phyloP scores from a whole-genome alignment of 306 rosid genomes.

The Cucumis hystrix region DNA sequence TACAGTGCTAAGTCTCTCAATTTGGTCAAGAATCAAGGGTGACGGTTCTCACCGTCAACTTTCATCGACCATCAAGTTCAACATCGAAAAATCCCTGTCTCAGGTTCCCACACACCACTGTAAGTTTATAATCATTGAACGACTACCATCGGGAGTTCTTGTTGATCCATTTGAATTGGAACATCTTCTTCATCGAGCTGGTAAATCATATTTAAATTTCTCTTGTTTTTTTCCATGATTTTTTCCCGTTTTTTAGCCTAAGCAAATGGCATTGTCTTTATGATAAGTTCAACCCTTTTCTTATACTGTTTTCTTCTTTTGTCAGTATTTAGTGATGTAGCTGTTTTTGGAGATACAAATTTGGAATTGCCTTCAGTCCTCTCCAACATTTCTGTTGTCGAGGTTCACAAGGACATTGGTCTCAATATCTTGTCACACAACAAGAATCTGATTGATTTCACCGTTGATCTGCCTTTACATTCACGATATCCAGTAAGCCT shows the following conservation, averaged over 20 bases:
- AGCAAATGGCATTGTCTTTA: background rate
- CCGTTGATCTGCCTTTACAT: constrained; percentile 54
- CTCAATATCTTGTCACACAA: constrained; percentile 15
- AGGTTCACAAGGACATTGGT: constrained; percentile 49
- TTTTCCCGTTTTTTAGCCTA: background rate
- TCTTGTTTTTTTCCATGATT: constrained; percentile 6
- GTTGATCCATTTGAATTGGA: constrained; percentile 83
- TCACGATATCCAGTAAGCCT: constrained; percentile 67
- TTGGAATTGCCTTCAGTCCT: constrained; percentile 70
- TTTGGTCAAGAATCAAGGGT: constrained; percentile 41
- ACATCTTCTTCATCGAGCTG: constrained; percentile 62
- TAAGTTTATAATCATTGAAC: constrained; percentile 50
- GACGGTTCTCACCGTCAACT: constrained; percentile 69
- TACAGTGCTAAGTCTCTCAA: constrained; percentile 21
- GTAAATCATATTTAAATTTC: constrained; percentile 18
- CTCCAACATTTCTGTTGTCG: constrained; percentile 71
- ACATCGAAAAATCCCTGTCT: constrained; percentile 12
- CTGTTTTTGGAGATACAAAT: constrained; percentile 87
- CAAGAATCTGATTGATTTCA: constrained; percentile 18
- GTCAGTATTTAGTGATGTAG: constrained; percentile 40
- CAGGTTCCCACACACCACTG: constrained; percentile 28
- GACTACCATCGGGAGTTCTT: constrained; percentile 61
- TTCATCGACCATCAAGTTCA: constrained; percentile 36
- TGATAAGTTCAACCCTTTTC: background rate
- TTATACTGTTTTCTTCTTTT: background rate